Evolutionary conservation across 2,329 filamentous ascomycete species (phyloP).

Genomic region (Talaromyces sp.): DNA sequence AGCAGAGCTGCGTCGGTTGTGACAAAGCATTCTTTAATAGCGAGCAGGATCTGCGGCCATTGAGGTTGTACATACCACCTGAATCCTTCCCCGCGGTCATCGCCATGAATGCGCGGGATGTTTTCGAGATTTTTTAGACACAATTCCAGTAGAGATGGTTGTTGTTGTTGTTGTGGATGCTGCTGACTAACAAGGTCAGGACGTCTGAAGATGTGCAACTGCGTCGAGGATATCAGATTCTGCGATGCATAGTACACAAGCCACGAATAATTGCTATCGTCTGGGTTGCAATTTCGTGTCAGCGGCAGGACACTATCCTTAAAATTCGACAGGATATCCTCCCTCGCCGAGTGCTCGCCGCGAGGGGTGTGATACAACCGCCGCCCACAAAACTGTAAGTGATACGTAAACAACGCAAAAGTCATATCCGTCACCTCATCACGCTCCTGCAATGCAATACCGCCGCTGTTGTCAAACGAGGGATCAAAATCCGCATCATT

Average conservation of each 20-base stretch:
- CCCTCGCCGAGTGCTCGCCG: background rate
- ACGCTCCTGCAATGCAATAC: constrained; percentile 16
- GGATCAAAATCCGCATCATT: constrained; percentile 29
- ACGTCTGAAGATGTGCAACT: constrained; percentile 19
- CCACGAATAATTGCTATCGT: constrained; percentile 29
- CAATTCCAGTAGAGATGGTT: constrained; percentile 18
- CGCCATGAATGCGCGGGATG: constrained; percentile 26
- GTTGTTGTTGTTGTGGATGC: background rate
- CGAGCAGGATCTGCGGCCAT: constrained; percentile 29
- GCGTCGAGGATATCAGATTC: constrained; percentile 22
- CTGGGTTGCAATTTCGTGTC: constrained; percentile 30
- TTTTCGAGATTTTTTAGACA: constrained; percentile 26
- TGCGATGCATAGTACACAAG: constrained; percentile 29
- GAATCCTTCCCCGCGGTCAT: constrained; percentile 30
- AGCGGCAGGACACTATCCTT: constrained; percentile 22
- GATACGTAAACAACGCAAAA: constrained; percentile 29
- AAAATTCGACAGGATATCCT: constrained; percentile 12
- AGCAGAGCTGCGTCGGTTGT: constrained; percentile 23
- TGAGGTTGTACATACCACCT: constrained; percentile 29
- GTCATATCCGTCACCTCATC: constrained; percentile 30
- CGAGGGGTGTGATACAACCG: constrained; percentile 20
- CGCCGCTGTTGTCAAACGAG: constrained; percentile 10
- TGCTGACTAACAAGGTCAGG: background rate
- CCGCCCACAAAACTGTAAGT: constrained; percentile 23
- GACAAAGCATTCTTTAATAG: constrained; percentile 29